Conservation (phyloP, 441 rosid genomes). For the Pelargonium australe region DNA sequence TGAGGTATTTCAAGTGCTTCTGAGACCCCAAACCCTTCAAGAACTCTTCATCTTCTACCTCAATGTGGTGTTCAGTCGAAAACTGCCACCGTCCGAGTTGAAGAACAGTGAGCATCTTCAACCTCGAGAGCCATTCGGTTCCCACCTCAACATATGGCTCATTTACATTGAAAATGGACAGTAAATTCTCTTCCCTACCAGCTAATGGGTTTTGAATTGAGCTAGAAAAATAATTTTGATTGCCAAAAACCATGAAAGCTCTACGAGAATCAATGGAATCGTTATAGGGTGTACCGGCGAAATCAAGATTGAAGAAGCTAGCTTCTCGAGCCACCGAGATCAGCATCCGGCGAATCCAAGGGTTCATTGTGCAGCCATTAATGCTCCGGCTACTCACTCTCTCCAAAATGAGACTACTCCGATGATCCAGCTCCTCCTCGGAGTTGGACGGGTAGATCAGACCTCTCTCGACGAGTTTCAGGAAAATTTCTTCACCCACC, state of each 20-base stretch:
- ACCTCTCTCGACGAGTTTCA: not conserved
- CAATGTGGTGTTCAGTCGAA: slow-evolving; percentile 12
- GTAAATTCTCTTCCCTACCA: not conserved
- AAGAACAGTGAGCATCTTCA: slow-evolving; percentile 10
- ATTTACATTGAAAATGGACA: slow-evolving; percentile 11
- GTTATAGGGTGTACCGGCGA: too few relatives aligned
- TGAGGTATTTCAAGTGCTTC: slow-evolving; percentile 13
- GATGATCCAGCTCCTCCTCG: not conserved
- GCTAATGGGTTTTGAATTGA: too few relatives aligned
- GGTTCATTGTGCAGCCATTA: slow-evolving; percentile 3
- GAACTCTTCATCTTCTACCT: slow-evolving; percentile 12
- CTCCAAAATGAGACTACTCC: not conserved
- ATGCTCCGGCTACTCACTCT: not conserved
- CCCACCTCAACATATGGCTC: not conserved
- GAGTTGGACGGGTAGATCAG: not conserved
- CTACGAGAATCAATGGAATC: too few relatives aligned
- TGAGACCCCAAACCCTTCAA: slow-evolving; percentile 7
- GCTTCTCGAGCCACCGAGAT: not conserved
- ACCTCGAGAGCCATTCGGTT: not conserved
- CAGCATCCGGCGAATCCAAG: slow-evolving; percentile 6
- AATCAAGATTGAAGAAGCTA: too few relatives aligned
- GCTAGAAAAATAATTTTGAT: too few relatives aligned
- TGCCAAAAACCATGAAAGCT: too few relatives aligned
- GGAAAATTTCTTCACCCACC: slow-evolving; percentile 8
- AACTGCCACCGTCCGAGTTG: slow-evolving; percentile 18